phyloP scores from a whole-genome alignment of 192 early-diverging fungal species.

The Rhizophagus prolifer region DNA sequence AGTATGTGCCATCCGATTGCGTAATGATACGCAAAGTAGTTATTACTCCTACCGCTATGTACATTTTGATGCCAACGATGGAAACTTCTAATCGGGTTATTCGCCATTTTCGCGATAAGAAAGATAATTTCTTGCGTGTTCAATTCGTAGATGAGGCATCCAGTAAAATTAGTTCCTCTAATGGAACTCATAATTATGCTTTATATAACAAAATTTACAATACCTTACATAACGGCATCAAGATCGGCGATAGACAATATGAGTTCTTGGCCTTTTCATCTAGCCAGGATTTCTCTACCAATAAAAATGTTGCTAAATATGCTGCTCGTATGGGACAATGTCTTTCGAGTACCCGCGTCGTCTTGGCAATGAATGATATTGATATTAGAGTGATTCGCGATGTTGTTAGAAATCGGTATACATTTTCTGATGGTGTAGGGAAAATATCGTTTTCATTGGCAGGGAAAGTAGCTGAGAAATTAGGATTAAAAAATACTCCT shows the following conservation, averaged over 20 bases:
- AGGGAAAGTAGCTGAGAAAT: slow-evolving; percentile 34
- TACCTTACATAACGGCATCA: slow-evolving; percentile 48
- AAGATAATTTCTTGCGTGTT: slow-evolving; percentile 67
- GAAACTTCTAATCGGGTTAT: slow-evolving; percentile 78
- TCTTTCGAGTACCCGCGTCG: slow-evolving; percentile 66
- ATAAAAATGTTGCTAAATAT: slow-evolving; percentile 65
- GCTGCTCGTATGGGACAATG: slow-evolving; percentile 74
- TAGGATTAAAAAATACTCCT: slow-evolving; percentile 45
- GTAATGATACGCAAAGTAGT: slow-evolving; percentile 54
- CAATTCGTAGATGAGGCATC: slow-evolving; percentile 66
- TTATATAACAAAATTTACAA: slow-evolving; percentile 56
- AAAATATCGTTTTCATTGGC: slow-evolving; percentile 55
- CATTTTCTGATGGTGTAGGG: slow-evolving; percentile 78
- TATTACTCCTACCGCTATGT: slow-evolving; percentile 68
- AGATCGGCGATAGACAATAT: slow-evolving; percentile 53
- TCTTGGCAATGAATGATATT: slow-evolving; percentile 45
- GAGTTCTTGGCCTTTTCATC: slow-evolving; percentile 66
- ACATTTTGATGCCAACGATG: slow-evolving; percentile 60
- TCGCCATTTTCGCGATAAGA: slow-evolving; percentile 49
- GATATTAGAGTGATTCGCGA: slow-evolving; percentile 50
- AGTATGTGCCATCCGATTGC: slow-evolving; percentile 45
- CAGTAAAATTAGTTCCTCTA: slow-evolving; percentile 35
- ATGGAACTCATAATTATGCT: slow-evolving; percentile 35
- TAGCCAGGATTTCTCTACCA: slow-evolving; percentile 61
- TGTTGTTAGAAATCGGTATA: slow-evolving; percentile 54